A percentile compares a stretch with the other conserved stretches of the same genome.
Evolutionary conservation across 441 rosid species (phyloP).

Genomic region (Bruguiera hainesii): DNA sequence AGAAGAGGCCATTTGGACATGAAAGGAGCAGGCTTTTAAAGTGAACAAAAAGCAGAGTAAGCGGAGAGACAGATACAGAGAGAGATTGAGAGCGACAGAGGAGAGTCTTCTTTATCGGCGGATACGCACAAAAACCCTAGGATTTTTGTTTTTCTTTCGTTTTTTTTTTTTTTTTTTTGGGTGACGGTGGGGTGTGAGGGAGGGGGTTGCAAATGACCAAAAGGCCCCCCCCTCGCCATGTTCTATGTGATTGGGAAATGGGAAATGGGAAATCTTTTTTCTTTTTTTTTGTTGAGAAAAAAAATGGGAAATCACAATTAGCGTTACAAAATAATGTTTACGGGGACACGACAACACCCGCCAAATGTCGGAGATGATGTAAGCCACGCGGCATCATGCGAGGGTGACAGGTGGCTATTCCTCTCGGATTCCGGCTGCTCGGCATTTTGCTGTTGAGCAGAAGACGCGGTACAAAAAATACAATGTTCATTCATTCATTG

Average conservation of each 20-base stretch:
- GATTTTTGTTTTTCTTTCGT: background rate
- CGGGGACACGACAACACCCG: conserved; percentile 30
- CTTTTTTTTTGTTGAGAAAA: too few relatives aligned
- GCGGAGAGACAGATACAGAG: background rate
- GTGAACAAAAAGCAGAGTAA: background rate
- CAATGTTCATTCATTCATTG: too few relatives aligned
- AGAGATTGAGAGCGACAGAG: conserved; percentile 1
- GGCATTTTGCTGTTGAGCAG: background rate
- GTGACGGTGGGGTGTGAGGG: background rate
- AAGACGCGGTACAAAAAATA: too few relatives aligned
- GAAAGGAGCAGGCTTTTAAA: background rate
- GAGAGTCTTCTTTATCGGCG: conserved; percentile 6
- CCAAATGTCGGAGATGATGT: conserved; percentile 29
- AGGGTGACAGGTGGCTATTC: background rate
- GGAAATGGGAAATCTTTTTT: too few relatives aligned
- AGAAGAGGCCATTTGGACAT: background rate
- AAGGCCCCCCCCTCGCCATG: conserved; percentile 15
- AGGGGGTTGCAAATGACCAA: conserved; percentile 24
- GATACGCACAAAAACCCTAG: conserved; percentile 28
- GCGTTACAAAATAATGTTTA: background rate
- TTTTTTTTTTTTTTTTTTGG: too few relatives aligned
- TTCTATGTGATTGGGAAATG: background rate
- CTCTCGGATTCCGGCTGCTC: background rate
- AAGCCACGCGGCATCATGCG: conserved; percentile 39
- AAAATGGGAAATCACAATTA: background rate